Evolutionary conservation across 164 flowering plant species (phyloP).

Genomic region (Nelumbo lutea): DNA sequence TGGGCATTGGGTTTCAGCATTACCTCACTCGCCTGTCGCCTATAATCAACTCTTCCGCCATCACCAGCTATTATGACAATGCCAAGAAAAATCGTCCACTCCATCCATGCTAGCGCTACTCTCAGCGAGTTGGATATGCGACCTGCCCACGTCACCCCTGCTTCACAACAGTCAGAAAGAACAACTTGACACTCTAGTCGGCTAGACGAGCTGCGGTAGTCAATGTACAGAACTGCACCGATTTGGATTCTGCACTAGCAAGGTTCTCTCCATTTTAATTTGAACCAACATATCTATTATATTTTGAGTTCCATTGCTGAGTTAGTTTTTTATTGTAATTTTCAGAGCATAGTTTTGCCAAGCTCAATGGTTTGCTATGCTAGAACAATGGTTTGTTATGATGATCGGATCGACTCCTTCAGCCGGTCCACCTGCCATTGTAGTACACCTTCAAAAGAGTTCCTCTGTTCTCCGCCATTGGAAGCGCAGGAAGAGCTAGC

Average conservation of each 20-base stretch:
- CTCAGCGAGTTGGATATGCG: neutral
- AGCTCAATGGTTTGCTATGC: no score
- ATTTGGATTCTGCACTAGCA: conserved; percentile 47
- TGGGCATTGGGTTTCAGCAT: conserved; percentile 8
- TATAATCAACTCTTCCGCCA: neutral
- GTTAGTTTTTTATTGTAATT: neutral
- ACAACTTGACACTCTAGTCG: neutral
- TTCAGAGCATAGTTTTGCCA: no score
- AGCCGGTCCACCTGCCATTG: no score
- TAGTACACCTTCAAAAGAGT: no score
- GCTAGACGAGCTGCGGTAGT: conserved; percentile 39
- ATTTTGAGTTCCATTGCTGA: neutral
- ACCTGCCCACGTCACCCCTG: conserved; percentile 1
- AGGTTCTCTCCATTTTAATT: conserved; percentile 27
- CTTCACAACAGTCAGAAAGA: neutral
- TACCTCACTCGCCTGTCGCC: neutral
- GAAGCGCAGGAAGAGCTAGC: no score
- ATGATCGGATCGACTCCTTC: no score
- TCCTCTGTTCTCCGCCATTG: no score
- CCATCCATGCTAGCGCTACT: neutral
- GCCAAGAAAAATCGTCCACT: neutral
- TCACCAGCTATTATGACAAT: neutral
- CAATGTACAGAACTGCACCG: conserved; percentile 37
- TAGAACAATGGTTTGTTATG: no score
- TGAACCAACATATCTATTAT: neutral